Percentiles rank a stretch among this genome's conserved stretches.
phyloP scores from a whole-genome alignment of 2,329 filamentous ascomycete genomes.

The Alternaria brassicae region DNA sequence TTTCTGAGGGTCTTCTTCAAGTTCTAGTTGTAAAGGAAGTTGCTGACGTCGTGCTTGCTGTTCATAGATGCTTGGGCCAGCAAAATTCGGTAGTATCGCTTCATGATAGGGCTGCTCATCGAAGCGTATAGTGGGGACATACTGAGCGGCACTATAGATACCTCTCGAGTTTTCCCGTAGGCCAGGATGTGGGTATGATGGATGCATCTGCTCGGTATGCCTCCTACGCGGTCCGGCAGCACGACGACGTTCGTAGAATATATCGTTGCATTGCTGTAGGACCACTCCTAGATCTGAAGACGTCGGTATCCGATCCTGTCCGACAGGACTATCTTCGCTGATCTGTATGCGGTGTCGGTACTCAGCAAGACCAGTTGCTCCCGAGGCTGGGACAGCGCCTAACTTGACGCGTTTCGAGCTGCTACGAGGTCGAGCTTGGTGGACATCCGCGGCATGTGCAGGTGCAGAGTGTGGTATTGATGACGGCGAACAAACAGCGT shows the following conservation, averaged over 20 bases:
- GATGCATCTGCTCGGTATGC: neutral
- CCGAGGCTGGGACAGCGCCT: neutral
- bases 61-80: slow-evolving; percentile 35
- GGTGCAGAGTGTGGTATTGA: slow-evolving; percentile 28
- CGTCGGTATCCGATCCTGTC: slow-evolving; percentile 11
- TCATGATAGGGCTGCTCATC: slow-evolving; percentile 6
- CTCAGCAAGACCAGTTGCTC: neutral
- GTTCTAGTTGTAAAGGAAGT: neutral
- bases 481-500: slow-evolving; percentile 20
- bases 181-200: neutral
- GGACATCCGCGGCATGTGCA: neutral
- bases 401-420: neutral
- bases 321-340: neutral
- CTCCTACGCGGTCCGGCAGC: slow-evolving; percentile 3
- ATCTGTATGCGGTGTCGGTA: neutral
- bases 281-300: slow-evolving; percentile 37
- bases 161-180: neutral
- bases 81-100: slow-evolving; percentile 18
- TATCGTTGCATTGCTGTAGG: slow-evolving; percentile 37
- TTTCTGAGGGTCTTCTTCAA: neutral
- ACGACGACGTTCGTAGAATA: slow-evolving; percentile 19
- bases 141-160: slow-evolving; percentile 3
- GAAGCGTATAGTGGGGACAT: slow-evolving; percentile 26
- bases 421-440: neutral
- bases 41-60: slow-evolving; percentile 32